Evolutionary conservation across 2,329 filamentous ascomycete species (phyloP).

Genomic region (Blastomyces parvus): DNA sequence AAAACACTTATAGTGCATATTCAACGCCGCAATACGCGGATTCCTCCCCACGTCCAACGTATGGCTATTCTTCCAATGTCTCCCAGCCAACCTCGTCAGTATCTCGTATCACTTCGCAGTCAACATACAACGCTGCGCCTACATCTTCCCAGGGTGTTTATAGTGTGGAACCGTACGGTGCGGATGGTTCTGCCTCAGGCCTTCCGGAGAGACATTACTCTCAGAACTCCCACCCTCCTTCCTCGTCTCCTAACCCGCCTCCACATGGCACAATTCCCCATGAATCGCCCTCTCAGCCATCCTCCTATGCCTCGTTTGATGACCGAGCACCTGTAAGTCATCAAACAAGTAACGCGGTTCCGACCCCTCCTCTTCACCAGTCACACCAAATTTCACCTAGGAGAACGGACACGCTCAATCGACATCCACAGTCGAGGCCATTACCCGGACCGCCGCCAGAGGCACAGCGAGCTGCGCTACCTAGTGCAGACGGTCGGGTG

Average conservation of each 20-base stretch:
- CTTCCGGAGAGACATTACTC: neutral
- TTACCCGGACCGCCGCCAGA: conserved; percentile 49
- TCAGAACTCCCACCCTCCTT: neutral
- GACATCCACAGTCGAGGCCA: conserved; percentile 49
- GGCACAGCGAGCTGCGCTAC: conserved; percentile 27
- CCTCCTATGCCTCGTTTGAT: conserved; percentile 21
- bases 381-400: conserved; percentile 42
- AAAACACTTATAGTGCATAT: conserved; percentile 32
- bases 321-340: conserved; percentile 20
- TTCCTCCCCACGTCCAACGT: conserved; percentile 21
- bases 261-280: conserved; percentile 7
- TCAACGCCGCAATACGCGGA: conserved; percentile 22
- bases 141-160: conserved; percentile 14
- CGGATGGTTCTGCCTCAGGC: neutral
- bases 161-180: conserved; percentile 4
- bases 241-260: conserved; percentile 10
- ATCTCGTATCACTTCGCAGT: conserved; percentile 14
- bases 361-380: conserved; percentile 44
- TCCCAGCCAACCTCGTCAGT: conserved; percentile 20
- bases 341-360: conserved; percentile 31
- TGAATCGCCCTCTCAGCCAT: neutral
- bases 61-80: conserved; percentile 20
- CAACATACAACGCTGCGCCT: conserved; percentile 15
- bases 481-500: conserved; percentile 21
- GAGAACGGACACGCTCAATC: conserved; percentile 44